Evolutionary conservation across 164 flowering plant genomes (phyloP).

Genomic region (Cinnamomum chago): DNA sequence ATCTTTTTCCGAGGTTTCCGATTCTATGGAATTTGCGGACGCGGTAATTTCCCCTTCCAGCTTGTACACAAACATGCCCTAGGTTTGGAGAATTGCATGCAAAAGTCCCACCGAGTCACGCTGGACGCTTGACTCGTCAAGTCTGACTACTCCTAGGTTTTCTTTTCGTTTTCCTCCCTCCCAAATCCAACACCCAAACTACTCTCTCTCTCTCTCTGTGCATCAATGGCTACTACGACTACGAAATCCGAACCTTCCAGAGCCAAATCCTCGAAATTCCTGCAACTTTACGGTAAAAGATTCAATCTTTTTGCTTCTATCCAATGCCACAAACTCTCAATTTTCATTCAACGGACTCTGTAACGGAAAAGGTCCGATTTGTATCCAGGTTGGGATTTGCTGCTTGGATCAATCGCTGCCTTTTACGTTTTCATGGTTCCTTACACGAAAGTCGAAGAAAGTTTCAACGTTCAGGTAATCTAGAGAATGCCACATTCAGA

Average conservation of each 20-base stretch:
- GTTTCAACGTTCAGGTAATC: constrained; percentile 92
- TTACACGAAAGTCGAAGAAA: constrained; percentile 96
- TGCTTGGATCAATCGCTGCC: constrained; percentile 76
- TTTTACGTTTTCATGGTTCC: constrained; percentile 81
- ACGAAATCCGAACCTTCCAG: not conserved
- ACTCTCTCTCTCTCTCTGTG: not conserved
- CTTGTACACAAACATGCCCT: no score
- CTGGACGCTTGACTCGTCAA: no score
- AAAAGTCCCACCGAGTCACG: no score
- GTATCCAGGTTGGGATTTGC: constrained; percentile 67
- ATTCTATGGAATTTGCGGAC: no score
- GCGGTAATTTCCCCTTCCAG: no score
- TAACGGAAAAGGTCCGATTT: not conserved
- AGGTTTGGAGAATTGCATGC: no score
- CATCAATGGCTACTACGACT: not conserved
- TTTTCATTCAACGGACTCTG: not conserved
- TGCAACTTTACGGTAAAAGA: not conserved
- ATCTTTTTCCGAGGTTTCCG: no score
- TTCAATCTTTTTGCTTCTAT: not conserved
- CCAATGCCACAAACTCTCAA: not conserved
- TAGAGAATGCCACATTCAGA: not conserved
- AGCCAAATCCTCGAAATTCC: not conserved
- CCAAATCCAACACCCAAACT: no score
- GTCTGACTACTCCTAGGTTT: no score
- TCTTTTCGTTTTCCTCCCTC: no score